phyloP scores from a whole-genome alignment of 139 green algal genomes.

The Chlorella vulgaris region DNA sequence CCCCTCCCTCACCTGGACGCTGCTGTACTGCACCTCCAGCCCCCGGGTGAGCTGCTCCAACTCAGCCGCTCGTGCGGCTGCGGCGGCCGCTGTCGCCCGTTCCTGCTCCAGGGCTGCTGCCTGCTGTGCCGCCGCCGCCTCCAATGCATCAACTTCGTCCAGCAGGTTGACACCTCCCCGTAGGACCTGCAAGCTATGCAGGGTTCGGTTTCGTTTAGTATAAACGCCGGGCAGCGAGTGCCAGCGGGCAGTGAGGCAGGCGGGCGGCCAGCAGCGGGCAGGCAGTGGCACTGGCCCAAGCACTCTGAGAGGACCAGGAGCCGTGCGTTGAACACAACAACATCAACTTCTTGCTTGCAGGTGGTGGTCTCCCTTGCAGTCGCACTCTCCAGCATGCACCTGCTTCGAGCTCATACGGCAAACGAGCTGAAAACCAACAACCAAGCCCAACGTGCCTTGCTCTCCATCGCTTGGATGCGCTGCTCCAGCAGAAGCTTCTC shows the following conservation, averaged over 20 bases:
- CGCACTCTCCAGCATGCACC: not conserved
- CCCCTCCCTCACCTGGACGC: not conserved
- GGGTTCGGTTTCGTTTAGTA: not conserved
- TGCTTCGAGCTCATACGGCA: not conserved
- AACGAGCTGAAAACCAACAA: too few relatives aligned
- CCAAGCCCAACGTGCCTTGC: constrained; percentile 15
- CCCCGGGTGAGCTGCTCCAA: constrained; percentile 6
- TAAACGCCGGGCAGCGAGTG: too few relatives aligned
- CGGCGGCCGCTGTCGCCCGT: not conserved
- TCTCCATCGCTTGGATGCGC: constrained; percentile 34
- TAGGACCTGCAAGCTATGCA: constrained; percentile 15
- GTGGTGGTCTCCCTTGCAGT: too few relatives aligned
- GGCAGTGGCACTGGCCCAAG: too few relatives aligned
- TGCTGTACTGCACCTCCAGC: constrained; percentile 22
- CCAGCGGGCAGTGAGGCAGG: not conserved
- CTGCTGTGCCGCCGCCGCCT: not conserved
- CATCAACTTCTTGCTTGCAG: not conserved
- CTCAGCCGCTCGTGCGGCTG: constrained; percentile 3
- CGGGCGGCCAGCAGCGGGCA: not conserved
- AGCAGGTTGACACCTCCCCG: constrained; percentile 26
- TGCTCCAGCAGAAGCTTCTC: constrained; percentile 34
- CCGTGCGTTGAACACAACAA: too few relatives aligned
- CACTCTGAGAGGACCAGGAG: too few relatives aligned
- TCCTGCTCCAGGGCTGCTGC: not conserved
- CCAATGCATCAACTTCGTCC: constrained; percentile 21